Conservation (phyloP, 306 rosid species). For the Crataegus laevigata region DNA sequence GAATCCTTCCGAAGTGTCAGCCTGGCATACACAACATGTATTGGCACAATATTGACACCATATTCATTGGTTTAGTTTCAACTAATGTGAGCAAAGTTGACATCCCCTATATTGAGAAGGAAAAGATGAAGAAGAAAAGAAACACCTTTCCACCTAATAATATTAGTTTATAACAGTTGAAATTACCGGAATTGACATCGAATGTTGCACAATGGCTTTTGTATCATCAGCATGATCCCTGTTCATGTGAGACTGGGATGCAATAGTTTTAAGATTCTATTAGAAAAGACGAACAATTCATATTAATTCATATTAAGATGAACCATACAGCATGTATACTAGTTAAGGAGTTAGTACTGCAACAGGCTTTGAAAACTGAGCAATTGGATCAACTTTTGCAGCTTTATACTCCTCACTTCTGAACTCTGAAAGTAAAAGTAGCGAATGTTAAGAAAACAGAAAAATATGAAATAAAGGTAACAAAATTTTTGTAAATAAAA, state of each 20-base stretch:
- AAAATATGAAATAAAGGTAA: neutral
- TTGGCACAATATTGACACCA: conserved; percentile 2
- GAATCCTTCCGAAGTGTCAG: neutral
- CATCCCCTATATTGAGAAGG: neutral
- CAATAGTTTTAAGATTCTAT: conserved; percentile 5
- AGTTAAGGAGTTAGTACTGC: conserved; percentile 42
- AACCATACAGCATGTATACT: conserved; percentile 6
- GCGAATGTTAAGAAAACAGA: neutral
- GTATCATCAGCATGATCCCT: conserved; percentile 93
- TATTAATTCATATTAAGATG: conserved; percentile 4
- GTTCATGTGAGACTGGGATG: conserved; percentile 89
- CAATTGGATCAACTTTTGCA: conserved; percentile 77
- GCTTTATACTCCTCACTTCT: conserved; percentile 63
- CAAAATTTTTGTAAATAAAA: neutral
- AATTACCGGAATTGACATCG: conserved; percentile 76
- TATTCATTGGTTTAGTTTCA: neutral
- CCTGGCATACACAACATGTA: neutral
- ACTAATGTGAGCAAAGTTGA: neutral
- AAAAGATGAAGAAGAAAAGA: neutral
- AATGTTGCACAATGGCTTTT: conserved; percentile 74
- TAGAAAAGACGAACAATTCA: neutral
- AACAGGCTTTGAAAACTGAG: conserved; percentile 93
- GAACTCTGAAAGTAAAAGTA: conserved; percentile 43
- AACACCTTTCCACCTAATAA: conserved; percentile 1
- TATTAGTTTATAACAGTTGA: neutral